Evolutionary conservation across 306 rosid species (phyloP), one percentile per base, ranked within the genome.

Genomic region (Datisca glomerata): DNA sequence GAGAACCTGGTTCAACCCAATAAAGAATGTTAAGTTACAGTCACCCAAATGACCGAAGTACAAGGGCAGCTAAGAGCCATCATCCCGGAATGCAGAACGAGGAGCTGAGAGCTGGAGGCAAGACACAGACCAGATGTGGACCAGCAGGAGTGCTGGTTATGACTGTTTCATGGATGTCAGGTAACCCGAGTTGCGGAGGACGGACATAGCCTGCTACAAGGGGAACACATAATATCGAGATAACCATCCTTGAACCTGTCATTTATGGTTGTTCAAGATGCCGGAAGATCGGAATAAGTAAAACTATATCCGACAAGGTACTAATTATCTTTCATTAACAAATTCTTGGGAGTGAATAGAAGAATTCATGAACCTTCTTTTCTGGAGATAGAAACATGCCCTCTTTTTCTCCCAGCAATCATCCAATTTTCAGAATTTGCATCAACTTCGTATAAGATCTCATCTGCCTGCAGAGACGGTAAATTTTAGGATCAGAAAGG

Each of bases 401-500:
- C 98, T 73, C 96, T 72, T 75, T 84, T 91, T 71, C 98, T 80
- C 56, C 98, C 98, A 36, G 98, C 96, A 44, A 91, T 60, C 96
- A 91, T 91, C 98, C 96, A 91, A 64, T 65, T 84, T 55, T 89
- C 95, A 13, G 77, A 61, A 68, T 68, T 80, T 49, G 92, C 96
- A 22, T 73, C 51, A 51, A 91, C 91, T 68, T 84, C 98, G 12
- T 84, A 91, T 41, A 91, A 43, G 51, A 91, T 78, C 65, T 91
- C 95, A 47, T 66, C 93, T 84, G 79, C 78, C 47, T 56, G 53
- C 56, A 49, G 21, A 56, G 56, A 33, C 17, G 55, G 69, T 39
- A 23, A 18, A 27, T 19, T 49, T 36, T n/a, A 24, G 9, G 5
- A 33, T 45, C 25, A 22, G 42, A 53, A 24, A 24, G 45, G 37